Evolutionary conservation across 495 filamentous ascomycete species (phyloP), one percentile per base, ranked within the genome.

Genomic region (Baudoinia panamericana): DNA sequence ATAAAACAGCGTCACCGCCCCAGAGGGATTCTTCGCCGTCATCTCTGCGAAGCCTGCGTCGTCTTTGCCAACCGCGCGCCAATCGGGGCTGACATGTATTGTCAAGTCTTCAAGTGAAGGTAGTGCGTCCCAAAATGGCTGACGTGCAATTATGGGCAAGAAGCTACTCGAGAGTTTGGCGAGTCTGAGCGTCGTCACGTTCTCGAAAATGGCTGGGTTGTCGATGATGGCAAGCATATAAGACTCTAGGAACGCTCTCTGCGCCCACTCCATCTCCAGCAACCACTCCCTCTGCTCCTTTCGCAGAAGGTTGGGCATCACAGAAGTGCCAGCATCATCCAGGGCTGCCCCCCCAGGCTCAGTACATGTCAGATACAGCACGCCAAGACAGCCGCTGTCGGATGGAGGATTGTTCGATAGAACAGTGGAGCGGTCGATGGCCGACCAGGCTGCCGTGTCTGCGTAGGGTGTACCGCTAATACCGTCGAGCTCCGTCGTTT

Each of bases 261-360:
- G 71, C 5, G 73, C 71, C 65, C 71, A 71, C 20, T 69, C 62
- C 13, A 66, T 69, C 48, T 76, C 69, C 18, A 70, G 52, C 8
- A 78, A 50, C 68, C 72, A 71, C 48, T 74, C 69, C 26, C 58
- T 64, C 53, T 78, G 73, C 5, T 64, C 52, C n/a, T 58, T 57
- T 2, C 64, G 67, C 3, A 75, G 57, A 21, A 63, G 43, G 30
- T 55, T 55, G 8, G 70, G 70, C 19, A 32, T 30, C 2, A 52
- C 26, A 22, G 5, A 4, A 19, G 29, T 10, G 9, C 15, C 11
- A 9, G 2, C 12, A 16, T 10, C 16, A 3, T 12, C 11, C 4
- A 2, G 5, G 7, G n/a, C 3, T 6, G 29, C 30, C 22, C 27
- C 19, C 17, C 26, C 30, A 26, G 29, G 15, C 8, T 36, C 20